These are phyloP conservation scores for Aspergillus udagawae DNA, from an alignment of 2,329 filamentous ascomycete genomes.

Conservation along the genomic window DNA sequence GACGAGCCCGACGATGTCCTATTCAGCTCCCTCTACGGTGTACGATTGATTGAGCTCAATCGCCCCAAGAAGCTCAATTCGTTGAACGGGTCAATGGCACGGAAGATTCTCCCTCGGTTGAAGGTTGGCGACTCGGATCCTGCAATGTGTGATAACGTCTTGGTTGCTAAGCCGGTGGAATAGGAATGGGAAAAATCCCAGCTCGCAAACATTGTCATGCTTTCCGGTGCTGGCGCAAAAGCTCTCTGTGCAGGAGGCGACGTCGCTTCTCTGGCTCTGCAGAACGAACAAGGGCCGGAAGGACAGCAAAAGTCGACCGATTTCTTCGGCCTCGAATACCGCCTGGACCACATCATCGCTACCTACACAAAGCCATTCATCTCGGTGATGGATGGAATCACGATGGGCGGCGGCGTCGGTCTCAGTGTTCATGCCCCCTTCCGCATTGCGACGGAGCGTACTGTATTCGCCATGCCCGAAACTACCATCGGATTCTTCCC, in stretches of 20 bases:
- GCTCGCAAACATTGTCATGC: constrained; percentile 84
- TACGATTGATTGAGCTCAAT: constrained; percentile 91
- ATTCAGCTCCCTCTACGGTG: constrained; percentile 82
- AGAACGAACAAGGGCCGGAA: constrained; percentile 63
- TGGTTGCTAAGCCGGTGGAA: constrained; percentile 14
- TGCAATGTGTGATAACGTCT: neutral
- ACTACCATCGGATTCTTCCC: constrained; percentile 98
- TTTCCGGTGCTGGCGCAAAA: constrained; percentile 81
- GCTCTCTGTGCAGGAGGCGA: constrained; percentile 94
- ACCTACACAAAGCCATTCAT: constrained; percentile 92
- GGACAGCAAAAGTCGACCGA: constrained; percentile 72
- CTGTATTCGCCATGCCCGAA: constrained; percentile 96
- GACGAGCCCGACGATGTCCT: constrained; percentile 88
- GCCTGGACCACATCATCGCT: constrained; percentile 90
- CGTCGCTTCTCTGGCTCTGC: constrained; percentile 70
- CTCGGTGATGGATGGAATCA: constrained; percentile 95
- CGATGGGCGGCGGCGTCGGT: constrained; percentile 96
- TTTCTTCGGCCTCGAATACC: constrained; percentile 94
- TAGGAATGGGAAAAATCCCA: constrained; percentile 92
- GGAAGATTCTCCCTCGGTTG: constrained; percentile 86
- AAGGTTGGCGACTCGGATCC: constrained; percentile 40
- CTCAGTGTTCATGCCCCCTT: constrained; percentile 93
- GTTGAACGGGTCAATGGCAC: constrained; percentile 88
- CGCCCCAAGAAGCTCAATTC: constrained; percentile 88
- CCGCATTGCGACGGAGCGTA: constrained; percentile 92